Base-by-base conservation (phyloP, 371 early-diverging fungal genomes). In the Choanephora cucurbitarum region DNA sequence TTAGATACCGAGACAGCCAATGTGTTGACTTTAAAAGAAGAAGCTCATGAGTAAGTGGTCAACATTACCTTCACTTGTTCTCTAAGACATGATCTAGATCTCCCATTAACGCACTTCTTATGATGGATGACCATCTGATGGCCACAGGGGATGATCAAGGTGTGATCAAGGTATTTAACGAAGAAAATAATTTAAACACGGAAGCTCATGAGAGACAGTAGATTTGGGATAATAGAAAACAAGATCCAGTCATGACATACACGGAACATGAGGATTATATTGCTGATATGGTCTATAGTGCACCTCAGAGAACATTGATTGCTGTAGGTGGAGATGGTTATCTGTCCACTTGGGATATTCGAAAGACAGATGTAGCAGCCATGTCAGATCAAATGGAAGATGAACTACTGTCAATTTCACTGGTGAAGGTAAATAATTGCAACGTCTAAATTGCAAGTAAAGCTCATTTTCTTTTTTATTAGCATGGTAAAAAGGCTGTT, bases 131-230 rank as follows among this genome's bases (percentile, higher is more conserved):
- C 54, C 75, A 75, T 47, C 66, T 87, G 15, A 50, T 93, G 15
- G 91, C 92, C 0, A 90, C 96, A 1, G 96, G 95, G 7, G 95
- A 94, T 57, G 96, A 96, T 69, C 80, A 74, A 15, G 96, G 96
- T 9, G 67, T 79, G 28, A 83, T 96, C 39, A 94, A 92, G 71
- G 83, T 87, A n/a, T n/a, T n/a, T n/a, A n/a, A n/a, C n/a, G n/a
- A 65, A 45, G 21, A 34, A 1, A 32, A 39, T 32, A 24, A 37
- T 23, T 39, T 19, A 50, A 24, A 17, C 45, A 15, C 49, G 15
- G 48, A 32, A 32, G 18, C 10, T 21, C 9, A 23, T 33, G 1
- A 14, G 11, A n/a, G n/a, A n/a, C n/a, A n/a, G 19, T 34, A 48
- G 64, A 58, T 63, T 15, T 96, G 95, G 95, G 96, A 96, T 66